A percentile compares a stretch with the other conserved stretches of the same genome.
Evolutionary conservation across 495 filamentous ascomycete species (phyloP).

Genomic region (Terfezia boudieri): DNA sequence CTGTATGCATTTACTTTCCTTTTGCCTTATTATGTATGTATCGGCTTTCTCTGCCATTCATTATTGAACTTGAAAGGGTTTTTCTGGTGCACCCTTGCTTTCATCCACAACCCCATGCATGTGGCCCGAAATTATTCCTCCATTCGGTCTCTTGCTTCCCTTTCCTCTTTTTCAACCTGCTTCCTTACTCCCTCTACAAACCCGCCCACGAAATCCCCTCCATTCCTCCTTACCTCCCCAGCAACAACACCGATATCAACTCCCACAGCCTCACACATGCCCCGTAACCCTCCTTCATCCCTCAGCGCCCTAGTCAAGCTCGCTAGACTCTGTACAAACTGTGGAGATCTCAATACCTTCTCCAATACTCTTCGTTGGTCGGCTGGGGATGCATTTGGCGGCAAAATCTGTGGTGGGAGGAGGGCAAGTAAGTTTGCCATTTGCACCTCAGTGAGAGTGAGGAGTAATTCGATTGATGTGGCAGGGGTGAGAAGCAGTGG

Average conservation of each 20-base stretch:
- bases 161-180: constrained; percentile 38
- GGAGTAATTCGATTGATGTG: constrained; percentile 31
- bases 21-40: too few relatives aligned
- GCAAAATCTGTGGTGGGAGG: constrained; percentile 41
- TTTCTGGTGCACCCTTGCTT: too few relatives aligned
- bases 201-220: constrained; percentile 68
- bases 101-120: too few relatives aligned
- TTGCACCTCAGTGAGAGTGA: constrained; percentile 45
- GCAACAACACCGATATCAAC: constrained; percentile 48
- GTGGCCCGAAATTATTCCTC: background rate
- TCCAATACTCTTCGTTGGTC: constrained; percentile 67
- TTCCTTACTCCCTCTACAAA: constrained; percentile 75
- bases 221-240: constrained; percentile 57
- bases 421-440: constrained; percentile 54
- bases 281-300: constrained; percentile 68
- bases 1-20: too few relatives aligned
- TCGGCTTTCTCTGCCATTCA: too few relatives aligned
- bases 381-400: constrained; percentile 25
- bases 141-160: constrained; percentile 2
- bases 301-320: constrained; percentile 70
- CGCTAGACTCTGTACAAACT: constrained; percentile 66
- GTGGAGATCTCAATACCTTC: constrained; percentile 70
- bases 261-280: constrained; percentile 62
- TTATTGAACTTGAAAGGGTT: too few relatives aligned
- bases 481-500: constrained; percentile 61